Base-by-base conservation (phyloP, 1,284 basidiomycete species). In the Pascua guehoae region DNA sequence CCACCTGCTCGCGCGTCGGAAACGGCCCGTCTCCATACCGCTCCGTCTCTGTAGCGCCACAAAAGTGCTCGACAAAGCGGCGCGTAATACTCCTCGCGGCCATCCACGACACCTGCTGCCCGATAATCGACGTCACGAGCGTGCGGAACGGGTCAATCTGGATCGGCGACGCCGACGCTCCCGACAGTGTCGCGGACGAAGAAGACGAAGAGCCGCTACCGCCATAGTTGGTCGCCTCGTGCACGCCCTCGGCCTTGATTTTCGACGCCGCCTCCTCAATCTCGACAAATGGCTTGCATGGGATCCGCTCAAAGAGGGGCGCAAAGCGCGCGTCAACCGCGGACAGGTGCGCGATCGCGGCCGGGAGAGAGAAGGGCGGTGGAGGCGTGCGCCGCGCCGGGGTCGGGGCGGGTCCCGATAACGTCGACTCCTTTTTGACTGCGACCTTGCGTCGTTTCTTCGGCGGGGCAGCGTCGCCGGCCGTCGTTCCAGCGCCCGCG, bases 31-130 rank as follows among this genome's bases (percentile, higher is more conserved):
- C 61, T 5, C 58, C 58, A 9, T 58, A 44, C n/a, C 51, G 47
- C 12, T 49, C 51, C 1, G 46, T 47, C 5, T n/a, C 62, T 5
- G 57, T 54, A 5, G 52, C 50, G 32, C 84, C 84, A 62, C 89
- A 84, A 71, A 85, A 93, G 15, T 90, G 76, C 42, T 87, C 81
- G 44, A 85, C 80, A 72, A 97, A 96, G 57, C 83, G 86, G 74
- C 91, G 87, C n/a, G 82, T 85, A 53, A 96, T 91, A 5, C 89
- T 86, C 41, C 88, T 81, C 0, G 93, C 93, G 4, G 92, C 92
- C 38, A 88, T 77, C 89, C 89, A 94, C 0, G 88, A 91, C 43
- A 97, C 92, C 75, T 97, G 91, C 75, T 93, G 91, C 0, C 86
- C 88, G 77, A 90, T 75, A 58, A 91, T 89, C 39, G 84, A 86